Conservation (phyloP, 2,329 filamentous ascomycete genomes). For the Anthostomella pinea region DNA sequence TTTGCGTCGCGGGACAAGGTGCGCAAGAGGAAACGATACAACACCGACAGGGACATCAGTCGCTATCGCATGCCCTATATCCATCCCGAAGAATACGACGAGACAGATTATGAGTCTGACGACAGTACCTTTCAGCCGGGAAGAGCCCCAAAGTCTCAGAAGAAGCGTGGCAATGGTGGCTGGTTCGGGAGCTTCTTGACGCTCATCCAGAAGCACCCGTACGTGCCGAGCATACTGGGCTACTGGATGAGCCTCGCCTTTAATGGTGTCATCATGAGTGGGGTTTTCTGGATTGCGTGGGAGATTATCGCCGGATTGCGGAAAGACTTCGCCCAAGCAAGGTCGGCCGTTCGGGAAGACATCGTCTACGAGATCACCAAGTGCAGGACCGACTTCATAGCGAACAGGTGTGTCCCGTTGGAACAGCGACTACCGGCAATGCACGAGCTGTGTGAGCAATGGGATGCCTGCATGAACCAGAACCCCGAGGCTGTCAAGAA, state of each 20-base stretch:
- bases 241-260: slow-evolving; percentile 60
- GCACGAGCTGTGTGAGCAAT: slow-evolving; percentile 69
- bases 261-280: slow-evolving; percentile 49
- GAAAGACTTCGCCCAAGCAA: slow-evolving; percentile 71
- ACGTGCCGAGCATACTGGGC: slow-evolving; percentile 57
- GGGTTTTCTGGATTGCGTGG: slow-evolving; percentile 62
- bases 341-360: slow-evolving; percentile 63
- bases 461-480: slow-evolving; percentile 84
- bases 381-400: slow-evolving; percentile 70
- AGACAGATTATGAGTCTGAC: slow-evolving; percentile 51
- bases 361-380: slow-evolving; percentile 70
- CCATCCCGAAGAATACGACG: slow-evolving; percentile 40
- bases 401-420: slow-evolving; percentile 69
- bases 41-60: slow-evolving; percentile 51
- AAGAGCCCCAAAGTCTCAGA: slow-evolving; percentile 17
- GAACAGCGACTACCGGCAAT: slow-evolving; percentile 69
- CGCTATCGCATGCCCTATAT: slow-evolving; percentile 43
- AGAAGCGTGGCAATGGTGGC: slow-evolving; percentile 32
- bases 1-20: slow-evolving; percentile 42
- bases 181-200: slow-evolving; percentile 46
- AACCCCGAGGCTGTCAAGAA: slow-evolving; percentile 76
- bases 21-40: slow-evolving; percentile 53
- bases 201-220: slow-evolving; percentile 54
- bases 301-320: slow-evolving; percentile 67
- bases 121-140: slow-evolving; percentile 34